phyloP scores from a whole-genome alignment of 352 stramenopile genomes.

The Pythium dissimile region DNA sequence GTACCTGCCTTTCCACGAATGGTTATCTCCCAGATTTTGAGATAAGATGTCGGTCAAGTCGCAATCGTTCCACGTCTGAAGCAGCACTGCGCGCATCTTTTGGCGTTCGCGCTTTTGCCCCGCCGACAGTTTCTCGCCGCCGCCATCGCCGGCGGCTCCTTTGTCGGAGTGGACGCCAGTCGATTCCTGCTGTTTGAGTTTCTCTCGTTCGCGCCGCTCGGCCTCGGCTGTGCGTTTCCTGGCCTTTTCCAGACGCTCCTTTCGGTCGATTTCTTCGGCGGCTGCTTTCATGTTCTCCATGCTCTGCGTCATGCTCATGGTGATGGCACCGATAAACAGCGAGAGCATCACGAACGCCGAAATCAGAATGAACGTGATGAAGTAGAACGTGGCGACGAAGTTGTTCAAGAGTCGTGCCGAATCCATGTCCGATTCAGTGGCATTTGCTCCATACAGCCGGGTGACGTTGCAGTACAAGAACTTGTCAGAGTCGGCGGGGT shows the following conservation, averaged over 20 bases:
- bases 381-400: conserved; percentile 66
- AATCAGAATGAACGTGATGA: conserved; percentile 86
- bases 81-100: conserved; percentile 71
- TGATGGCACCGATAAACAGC: conserved; percentile 89
- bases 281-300: conserved; percentile 86
- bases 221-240: conserved; percentile 51
- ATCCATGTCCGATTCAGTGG: conserved; percentile 30
- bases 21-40: conserved; percentile 42
- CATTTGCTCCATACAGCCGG: conserved; percentile 47
- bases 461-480: conserved; percentile 71
- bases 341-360: conserved; percentile 89
- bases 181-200: conserved; percentile 22
- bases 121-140: conserved; percentile 45
- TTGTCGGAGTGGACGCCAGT: background rate
- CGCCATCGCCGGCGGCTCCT: background rate
- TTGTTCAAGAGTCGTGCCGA: conserved; percentile 45
- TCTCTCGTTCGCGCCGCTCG: conserved; percentile 43
- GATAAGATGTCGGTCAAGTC: conserved; percentile 62
- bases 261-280: conserved; percentile 63
- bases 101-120: conserved; percentile 56
- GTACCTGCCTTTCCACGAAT: conserved; percentile 50
- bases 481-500: conserved; percentile 28
- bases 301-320: conserved; percentile 88
- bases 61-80: conserved; percentile 76
- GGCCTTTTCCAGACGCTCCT: conserved; percentile 55